These are phyloP conservation scores for Kwoniella dendrophila DNA, from an alignment of 768 basidiomycete genomes.

Conservation along the genomic window DNA sequence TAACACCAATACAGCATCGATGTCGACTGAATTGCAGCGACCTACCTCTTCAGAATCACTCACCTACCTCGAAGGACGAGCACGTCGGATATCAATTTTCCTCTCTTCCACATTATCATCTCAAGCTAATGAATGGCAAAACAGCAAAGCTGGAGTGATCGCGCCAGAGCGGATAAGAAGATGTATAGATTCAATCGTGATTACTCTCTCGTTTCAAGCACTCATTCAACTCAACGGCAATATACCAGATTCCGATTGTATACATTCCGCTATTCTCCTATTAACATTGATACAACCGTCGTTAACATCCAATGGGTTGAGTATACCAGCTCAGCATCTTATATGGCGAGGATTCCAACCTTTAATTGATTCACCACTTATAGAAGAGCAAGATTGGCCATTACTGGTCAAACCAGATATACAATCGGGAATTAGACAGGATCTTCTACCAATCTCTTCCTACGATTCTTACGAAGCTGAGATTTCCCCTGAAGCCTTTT, in stretches of 20 bases:
- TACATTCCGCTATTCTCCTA: conserved; percentile 67
- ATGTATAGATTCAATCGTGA: conserved; percentile 70
- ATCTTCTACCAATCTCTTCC: conserved; percentile 9
- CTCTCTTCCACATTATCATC: conserved; percentile 67
- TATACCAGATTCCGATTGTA: conserved; percentile 64
- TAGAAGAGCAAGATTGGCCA: conserved; percentile 51
- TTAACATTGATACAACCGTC: conserved; percentile 58
- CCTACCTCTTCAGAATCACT: conserved; percentile 7
- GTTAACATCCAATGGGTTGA: conserved; percentile 61
- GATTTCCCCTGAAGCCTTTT: neutral
- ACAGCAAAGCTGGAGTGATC: conserved; percentile 44
- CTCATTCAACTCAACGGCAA: conserved; percentile 69
- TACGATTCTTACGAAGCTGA: neutral
- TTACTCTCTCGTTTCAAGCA: conserved; percentile 70
- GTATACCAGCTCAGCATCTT: conserved; percentile 65
- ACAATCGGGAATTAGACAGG: conserved; percentile 63
- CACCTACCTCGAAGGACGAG: conserved; percentile 26
- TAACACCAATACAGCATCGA: neutral
- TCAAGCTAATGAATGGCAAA: conserved; percentile 61
- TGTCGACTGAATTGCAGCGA: neutral
- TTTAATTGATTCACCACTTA: conserved; percentile 3
- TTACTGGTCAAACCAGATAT: conserved; percentile 61
- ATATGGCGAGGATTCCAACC: conserved; percentile 62
- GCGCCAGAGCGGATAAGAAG: conserved; percentile 68
- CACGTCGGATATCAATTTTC: conserved; percentile 60